Percentiles rank a stretch among this genome's conserved stretches.
Evolutionary conservation across 352 stramenopile species (phyloP).

Genomic region (Pelagophyceae sp.): DNA sequence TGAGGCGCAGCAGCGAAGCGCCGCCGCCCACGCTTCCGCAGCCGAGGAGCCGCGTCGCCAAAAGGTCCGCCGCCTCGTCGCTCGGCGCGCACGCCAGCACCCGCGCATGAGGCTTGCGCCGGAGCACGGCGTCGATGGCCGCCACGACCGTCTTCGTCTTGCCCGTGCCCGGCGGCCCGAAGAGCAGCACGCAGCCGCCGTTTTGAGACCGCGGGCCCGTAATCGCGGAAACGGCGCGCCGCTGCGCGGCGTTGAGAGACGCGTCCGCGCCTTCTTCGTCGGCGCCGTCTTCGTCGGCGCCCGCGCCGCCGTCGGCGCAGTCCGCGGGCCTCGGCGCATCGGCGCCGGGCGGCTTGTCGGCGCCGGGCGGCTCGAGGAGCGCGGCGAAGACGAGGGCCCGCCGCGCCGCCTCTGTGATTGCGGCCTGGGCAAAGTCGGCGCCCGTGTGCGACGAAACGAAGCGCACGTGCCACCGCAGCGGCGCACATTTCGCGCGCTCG

Average conservation of each 20-base stretch:
- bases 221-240: background rate
- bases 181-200: background rate
- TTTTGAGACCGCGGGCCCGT: background rate
- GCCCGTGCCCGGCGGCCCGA: conserved; percentile 29
- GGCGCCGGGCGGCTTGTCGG: too few relatives aligned
- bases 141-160: conserved; percentile 42
- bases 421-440: background rate
- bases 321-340: background rate
- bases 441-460: background rate
- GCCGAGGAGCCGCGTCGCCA: too few relatives aligned
- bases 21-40: too few relatives aligned
- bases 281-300: background rate
- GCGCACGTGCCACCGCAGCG: background rate
- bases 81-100: conserved; percentile 35
- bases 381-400: background rate
- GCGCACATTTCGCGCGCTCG: too few relatives aligned
- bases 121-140: conserved; percentile 32
- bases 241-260: background rate
- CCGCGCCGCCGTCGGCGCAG: background rate
- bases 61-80: conserved; percentile 33
- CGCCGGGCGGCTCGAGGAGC: background rate
- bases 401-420: background rate
- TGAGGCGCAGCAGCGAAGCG: conserved; percentile 26
- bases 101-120: conserved; percentile 15
- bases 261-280: background rate